These are phyloP conservation scores for Starmerella vaccinii DNA, from an alignment of 805 yeast species.

Conservation along the genomic window DNA sequence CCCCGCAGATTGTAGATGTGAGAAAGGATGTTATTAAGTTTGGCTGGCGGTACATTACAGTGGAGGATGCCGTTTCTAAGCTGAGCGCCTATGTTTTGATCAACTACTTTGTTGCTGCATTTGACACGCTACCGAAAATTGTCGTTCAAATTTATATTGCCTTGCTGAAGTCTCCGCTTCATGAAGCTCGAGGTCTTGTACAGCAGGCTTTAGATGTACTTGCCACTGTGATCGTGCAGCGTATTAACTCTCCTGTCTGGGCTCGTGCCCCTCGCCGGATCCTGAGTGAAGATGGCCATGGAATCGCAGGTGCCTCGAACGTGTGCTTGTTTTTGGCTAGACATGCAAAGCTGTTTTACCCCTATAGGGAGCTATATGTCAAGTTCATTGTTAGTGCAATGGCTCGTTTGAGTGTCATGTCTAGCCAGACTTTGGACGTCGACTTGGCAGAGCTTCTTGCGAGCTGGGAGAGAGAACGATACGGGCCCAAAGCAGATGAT, in stretches of 20 bases:
- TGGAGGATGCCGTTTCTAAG: constrained; percentile 80
- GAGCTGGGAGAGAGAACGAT: constrained; percentile 54
- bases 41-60: constrained; percentile 84
- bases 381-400: constrained; percentile 83
- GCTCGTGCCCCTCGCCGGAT: constrained; percentile 91
- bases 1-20: constrained; percentile 46
- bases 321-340: constrained; percentile 82
- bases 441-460: constrained; percentile 79
- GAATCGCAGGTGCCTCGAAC: constrained; percentile 72
- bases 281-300: constrained; percentile 79
- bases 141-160: constrained; percentile 92
- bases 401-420: constrained; percentile 76
- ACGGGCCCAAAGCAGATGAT: neutral
- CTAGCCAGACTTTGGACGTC: constrained; percentile 75
- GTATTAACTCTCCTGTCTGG: constrained; percentile 61
- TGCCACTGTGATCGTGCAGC: constrained; percentile 73
- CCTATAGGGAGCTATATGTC: constrained; percentile 78
- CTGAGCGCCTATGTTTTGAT: constrained; percentile 89
- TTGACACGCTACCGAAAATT: constrained; percentile 78
- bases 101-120: constrained; percentile 72
- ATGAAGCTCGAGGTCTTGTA: constrained; percentile 73
- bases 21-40: constrained; percentile 83
- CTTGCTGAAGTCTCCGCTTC: constrained; percentile 68
- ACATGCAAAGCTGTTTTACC: constrained; percentile 74
- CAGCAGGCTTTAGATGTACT: constrained; percentile 77